These are phyloP conservation scores for Calcarisporium arbuscula DNA, from an alignment of 2,329 filamentous ascomycete genomes.

Conservation along the genomic window DNA sequence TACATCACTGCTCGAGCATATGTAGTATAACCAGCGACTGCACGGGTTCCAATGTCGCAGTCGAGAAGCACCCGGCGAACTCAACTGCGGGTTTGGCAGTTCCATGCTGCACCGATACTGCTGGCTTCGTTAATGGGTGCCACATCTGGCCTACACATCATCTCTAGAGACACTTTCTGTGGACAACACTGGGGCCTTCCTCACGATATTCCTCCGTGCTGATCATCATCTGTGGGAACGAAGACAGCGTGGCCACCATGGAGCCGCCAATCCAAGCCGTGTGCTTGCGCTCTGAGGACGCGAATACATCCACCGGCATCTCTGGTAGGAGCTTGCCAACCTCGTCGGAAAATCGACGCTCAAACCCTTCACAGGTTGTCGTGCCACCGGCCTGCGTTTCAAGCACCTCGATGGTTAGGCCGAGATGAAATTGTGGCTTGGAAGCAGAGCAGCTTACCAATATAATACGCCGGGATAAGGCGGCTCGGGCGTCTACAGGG, in stretches of 20 bases:
- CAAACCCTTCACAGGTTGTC: constrained; percentile 99
- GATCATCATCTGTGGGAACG: constrained; percentile 99
- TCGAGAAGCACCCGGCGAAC: too few species aligned
- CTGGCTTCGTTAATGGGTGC: too few species aligned
- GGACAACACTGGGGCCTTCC: constrained; percentile 97
- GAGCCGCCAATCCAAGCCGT: constrained; percentile 99
- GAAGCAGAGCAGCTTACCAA: constrained; percentile 66
- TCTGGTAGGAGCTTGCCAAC: constrained; percentile 98
- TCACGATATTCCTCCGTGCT: constrained; percentile 99
- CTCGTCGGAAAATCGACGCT: constrained; percentile 99
- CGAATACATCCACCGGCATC: constrained; percentile 99
- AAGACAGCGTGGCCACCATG: constrained; percentile 97
- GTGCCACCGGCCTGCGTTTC: constrained; percentile 98
- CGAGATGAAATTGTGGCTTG: background rate
- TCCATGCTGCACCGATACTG: too few species aligned
- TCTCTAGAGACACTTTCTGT: constrained; percentile 99
- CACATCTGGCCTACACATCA: background rate
- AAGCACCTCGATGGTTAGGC: constrained; percentile 14
- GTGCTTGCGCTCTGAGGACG: constrained; percentile 99
- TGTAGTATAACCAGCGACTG: too few species aligned
- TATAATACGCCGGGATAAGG: constrained; percentile 99
- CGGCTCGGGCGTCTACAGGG: constrained; percentile 99
- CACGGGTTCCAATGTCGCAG: too few species aligned
- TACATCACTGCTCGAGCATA: too few species aligned
- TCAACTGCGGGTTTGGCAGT: too few species aligned